Conservation (phyloP, 495 filamentous ascomycete species). For the Penicilliopsis zonata region DNA sequence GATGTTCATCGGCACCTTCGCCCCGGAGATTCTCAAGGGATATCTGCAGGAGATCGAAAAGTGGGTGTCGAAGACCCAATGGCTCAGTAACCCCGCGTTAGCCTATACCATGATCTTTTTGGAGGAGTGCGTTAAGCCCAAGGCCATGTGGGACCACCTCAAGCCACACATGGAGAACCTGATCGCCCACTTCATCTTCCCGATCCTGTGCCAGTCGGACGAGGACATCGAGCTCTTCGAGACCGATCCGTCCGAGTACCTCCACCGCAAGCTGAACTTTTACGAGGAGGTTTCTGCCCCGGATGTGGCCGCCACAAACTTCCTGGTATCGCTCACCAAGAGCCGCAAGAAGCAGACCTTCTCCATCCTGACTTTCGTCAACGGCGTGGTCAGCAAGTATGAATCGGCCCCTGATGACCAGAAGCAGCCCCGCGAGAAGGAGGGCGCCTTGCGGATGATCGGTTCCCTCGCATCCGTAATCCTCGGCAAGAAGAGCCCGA, state of each 20-base stretch:
- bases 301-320: conserved; percentile 93
- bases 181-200: conserved; percentile 89
- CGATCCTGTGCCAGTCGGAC: conserved; percentile 81
- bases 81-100: conserved; percentile 87
- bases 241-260: conserved; percentile 86
- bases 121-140: conserved; percentile 95
- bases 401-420: conserved; percentile 72
- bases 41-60: conserved; percentile 91
- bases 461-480: conserved; percentile 89
- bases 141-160: conserved; percentile 88
- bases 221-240: conserved; percentile 93
- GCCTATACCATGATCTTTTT: conserved; percentile 87
- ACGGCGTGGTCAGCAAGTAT: conserved; percentile 80
- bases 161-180: conserved; percentile 87
- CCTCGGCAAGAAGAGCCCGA: conserved; percentile 92
- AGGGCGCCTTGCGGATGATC: conserved; percentile 94
- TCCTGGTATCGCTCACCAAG: conserved; percentile 89
- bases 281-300: conserved; percentile 95
- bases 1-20: conserved; percentile 80
- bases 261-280: conserved; percentile 93
- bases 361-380: conserved; percentile 85
- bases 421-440: conserved; percentile 89
- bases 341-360: conserved; percentile 91
- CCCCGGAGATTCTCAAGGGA: conserved; percentile 85
- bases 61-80: conserved; percentile 88